Conservation (phyloP, 78 protist species). For the Bodo saltans region DNA sequence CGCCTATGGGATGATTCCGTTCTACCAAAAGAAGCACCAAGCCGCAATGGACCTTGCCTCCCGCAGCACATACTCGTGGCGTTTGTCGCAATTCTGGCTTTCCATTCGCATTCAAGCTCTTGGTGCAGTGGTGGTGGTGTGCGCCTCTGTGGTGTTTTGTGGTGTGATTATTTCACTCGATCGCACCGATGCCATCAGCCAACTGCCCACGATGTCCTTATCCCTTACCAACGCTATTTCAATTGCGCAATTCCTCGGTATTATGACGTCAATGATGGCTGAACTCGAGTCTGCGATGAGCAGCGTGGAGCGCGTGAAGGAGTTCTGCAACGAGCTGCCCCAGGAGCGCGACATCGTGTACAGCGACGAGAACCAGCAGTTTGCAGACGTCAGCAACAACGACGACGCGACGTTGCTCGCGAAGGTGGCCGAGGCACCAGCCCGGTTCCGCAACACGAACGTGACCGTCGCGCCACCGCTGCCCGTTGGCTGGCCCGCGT, state of each 20-base stretch:
- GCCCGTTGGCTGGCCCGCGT: conserved; percentile 48
- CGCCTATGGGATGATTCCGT: conserved; percentile 50
- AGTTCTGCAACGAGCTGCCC: background rate
- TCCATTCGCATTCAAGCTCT: conserved; percentile 62
- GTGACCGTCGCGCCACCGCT: too few species aligned
- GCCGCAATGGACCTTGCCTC: background rate
- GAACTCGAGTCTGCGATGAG: conserved; percentile 2
- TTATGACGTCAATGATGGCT: background rate
- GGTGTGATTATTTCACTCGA: background rate
- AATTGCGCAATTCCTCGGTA: background rate
- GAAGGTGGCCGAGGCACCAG: too few species aligned
- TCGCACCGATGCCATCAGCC: background rate
- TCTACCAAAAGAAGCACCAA: background rate
- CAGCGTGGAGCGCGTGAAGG: conserved; percentile 15
- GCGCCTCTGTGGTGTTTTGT: background rate
- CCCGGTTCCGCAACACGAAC: too few species aligned
- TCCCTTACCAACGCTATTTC: conserved; percentile 2
- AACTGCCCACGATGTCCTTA: conserved; percentile 4
- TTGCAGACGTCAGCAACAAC: too few species aligned
- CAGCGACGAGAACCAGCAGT: background rate
- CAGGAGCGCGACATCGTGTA: background rate
- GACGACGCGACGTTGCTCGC: too few species aligned
- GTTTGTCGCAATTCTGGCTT: conserved; percentile 55
- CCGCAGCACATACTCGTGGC: background rate
- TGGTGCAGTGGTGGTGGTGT: conserved; percentile 57